Conservation (phyloP, 305 asterid genomes). For the Vinca major region DNA sequence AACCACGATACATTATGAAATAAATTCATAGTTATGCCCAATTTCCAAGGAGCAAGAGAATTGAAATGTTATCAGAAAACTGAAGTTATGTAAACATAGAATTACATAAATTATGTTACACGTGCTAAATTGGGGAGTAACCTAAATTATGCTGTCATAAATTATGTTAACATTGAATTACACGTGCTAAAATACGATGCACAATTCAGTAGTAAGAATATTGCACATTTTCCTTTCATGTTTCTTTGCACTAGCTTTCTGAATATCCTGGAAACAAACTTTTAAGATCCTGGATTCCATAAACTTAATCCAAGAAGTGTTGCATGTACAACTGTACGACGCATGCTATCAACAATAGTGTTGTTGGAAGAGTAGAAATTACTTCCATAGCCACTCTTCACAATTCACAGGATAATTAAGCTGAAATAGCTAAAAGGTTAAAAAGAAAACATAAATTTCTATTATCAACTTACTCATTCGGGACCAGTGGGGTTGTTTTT, state of each 20-base stretch:
- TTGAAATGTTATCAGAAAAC: background rate
- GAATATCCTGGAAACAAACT: too few species aligned
- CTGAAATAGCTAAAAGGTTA: background rate
- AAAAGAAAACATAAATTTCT: background rate
- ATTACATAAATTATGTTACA: too few species aligned
- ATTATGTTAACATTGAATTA: too few species aligned
- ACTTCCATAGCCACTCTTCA: background rate
- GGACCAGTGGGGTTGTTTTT: slow-evolving; percentile 60
- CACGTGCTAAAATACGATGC: too few species aligned
- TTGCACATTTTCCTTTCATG: background rate
- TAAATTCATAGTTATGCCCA: background rate
- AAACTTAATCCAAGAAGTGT: background rate
- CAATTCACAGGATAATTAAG: background rate
- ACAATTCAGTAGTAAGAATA: too few species aligned
- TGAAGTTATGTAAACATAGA: background rate
- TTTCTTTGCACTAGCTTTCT: too few species aligned
- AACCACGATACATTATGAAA: background rate
- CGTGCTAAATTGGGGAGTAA: background rate
- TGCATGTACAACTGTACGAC: background rate
- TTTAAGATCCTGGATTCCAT: background rate
- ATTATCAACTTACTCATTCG: slow-evolving; percentile 35
- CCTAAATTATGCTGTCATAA: background rate
- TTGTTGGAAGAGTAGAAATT: background rate
- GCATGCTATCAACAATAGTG: background rate
- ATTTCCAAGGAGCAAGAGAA: background rate